Conservation (phyloP, 106 monocot genomes). For the Acorus calamus region DNA sequence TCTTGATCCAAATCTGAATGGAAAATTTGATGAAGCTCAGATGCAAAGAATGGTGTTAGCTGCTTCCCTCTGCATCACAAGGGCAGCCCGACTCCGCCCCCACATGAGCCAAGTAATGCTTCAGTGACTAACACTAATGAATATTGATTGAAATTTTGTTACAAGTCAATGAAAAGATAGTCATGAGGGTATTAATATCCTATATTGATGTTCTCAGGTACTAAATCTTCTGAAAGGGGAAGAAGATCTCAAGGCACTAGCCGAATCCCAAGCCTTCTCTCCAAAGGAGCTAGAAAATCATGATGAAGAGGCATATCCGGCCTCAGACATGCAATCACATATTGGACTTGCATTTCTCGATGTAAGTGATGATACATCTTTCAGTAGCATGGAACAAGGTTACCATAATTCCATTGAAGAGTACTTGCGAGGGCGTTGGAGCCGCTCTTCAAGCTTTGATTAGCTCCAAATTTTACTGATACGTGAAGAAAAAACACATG, state of each 20-base stretch:
- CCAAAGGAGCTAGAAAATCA: constrained; percentile 24
- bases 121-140: too few species aligned
- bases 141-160: too few species aligned
- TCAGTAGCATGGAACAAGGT: constrained; percentile 48
- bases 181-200: too few species aligned
- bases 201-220: constrained; percentile 20
- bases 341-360: constrained; percentile 77
- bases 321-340: constrained; percentile 55
- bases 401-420: constrained; percentile 51
- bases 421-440: constrained; percentile 63
- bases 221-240: constrained; percentile 48
- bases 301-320: constrained; percentile 67
- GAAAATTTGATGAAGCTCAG: constrained; percentile 41
- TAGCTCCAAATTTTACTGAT: constrained; percentile 9
- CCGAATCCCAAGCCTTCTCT: not conserved
- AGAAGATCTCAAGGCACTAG: constrained; percentile 29
- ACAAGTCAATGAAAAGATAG: too few species aligned
- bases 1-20: constrained; percentile 52
- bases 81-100: constrained; percentile 61
- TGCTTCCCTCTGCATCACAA: constrained; percentile 59
- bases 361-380: constrained; percentile 58
- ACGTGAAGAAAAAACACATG: too few species aligned
- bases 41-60: constrained; percentile 48
- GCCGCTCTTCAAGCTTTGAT: constrained; percentile 76
- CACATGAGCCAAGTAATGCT: constrained; percentile 48